Evolutionary conservation across 225 moss, liverwort and hornwort species (phyloP).

Genomic region (Physcomitrium patens): DNA sequence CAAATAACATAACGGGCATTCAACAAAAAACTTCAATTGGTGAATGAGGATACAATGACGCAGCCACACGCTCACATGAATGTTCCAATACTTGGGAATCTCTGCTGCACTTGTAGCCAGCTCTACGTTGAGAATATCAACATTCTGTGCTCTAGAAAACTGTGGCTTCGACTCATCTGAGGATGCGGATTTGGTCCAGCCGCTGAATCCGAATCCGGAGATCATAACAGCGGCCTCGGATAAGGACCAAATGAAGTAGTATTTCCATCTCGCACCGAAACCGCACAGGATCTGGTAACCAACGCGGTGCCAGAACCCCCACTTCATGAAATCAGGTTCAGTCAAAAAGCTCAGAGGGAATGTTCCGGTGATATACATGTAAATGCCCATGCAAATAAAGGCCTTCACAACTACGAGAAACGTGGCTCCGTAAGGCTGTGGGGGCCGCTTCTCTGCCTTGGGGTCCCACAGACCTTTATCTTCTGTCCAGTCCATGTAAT

Average conservation of each 20-base stretch:
- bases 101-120: constrained; percentile 80
- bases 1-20: neutral
- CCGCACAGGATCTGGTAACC: constrained; percentile 68
- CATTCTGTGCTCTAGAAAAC: constrained; percentile 80
- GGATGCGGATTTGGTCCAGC: constrained; percentile 48
- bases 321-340: constrained; percentile 54
- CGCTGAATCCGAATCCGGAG: constrained; percentile 89
- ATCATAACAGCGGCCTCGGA: constrained; percentile 75
- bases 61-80: constrained; percentile 91
- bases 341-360: constrained; percentile 55
- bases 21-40: neutral
- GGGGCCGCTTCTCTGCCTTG: constrained; percentile 43
- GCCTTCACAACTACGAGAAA: constrained; percentile 50
- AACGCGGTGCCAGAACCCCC: constrained; percentile 67
- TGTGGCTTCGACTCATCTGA: constrained; percentile 38
- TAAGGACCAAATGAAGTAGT: constrained; percentile 88
- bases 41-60: constrained; percentile 65
- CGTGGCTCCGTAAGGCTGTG: constrained; percentile 57
- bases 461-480: constrained; percentile 60
- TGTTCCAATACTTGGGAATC: constrained; percentile 84
- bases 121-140: constrained; percentile 76
- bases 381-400: constrained; percentile 69
- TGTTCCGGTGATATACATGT: constrained; percentile 51
- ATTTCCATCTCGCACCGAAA: constrained; percentile 79
- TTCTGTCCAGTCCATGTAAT: constrained; percentile 68